Percentiles rank a stretch among this genome's conserved stretches.
Evolutionary conservation across 176 grass and related monocot species (phyloP).

Genomic region (Puya raimondii): DNA sequence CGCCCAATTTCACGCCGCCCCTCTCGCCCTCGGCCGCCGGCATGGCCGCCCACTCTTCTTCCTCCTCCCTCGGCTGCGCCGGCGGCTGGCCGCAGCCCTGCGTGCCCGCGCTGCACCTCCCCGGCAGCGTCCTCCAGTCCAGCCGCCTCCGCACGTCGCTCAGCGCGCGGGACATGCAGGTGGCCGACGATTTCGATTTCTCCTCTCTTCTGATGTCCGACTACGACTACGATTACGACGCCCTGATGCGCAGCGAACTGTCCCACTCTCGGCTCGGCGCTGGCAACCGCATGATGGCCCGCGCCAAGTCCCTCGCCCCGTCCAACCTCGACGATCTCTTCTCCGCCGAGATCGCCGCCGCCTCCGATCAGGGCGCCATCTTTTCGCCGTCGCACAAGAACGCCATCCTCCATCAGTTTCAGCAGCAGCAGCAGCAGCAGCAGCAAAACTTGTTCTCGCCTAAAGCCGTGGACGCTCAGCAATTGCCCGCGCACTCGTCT

Average conservation of each 20-base stretch:
- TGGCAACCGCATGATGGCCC: constrained; percentile 23
- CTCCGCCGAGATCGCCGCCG: constrained; percentile 57
- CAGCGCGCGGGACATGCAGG: constrained; percentile 60
- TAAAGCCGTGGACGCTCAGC: constrained; percentile 49
- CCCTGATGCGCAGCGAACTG: constrained; percentile 28
- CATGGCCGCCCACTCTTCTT: background rate
- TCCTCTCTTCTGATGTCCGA: constrained; percentile 42
- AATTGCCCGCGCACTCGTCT: constrained; percentile 46
- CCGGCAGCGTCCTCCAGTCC: constrained; percentile 61
- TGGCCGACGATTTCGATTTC: constrained; percentile 34
- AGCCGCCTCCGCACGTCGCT: constrained; percentile 66
- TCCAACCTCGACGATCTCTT: constrained; percentile 80
- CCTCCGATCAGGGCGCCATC: constrained; percentile 52
- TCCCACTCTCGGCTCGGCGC: constrained; percentile 35
- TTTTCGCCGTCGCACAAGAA: constrained; percentile 70
- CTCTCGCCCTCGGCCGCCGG: background rate
- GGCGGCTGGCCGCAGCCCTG: constrained; percentile 55
- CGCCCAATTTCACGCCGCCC: no score
- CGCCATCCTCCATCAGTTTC: constrained; percentile 70
- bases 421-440: constrained; percentile 91
- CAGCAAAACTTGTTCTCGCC: constrained; percentile 66
- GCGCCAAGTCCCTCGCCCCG: constrained; percentile 41
- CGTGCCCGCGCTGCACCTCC: constrained; percentile 60
- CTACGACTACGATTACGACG: constrained; percentile 32
- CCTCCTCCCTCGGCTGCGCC: background rate